phyloP scores from a whole-genome alignment of 2,329 filamentous ascomycete genomes.

The Ceratocystis harringtonii region DNA sequence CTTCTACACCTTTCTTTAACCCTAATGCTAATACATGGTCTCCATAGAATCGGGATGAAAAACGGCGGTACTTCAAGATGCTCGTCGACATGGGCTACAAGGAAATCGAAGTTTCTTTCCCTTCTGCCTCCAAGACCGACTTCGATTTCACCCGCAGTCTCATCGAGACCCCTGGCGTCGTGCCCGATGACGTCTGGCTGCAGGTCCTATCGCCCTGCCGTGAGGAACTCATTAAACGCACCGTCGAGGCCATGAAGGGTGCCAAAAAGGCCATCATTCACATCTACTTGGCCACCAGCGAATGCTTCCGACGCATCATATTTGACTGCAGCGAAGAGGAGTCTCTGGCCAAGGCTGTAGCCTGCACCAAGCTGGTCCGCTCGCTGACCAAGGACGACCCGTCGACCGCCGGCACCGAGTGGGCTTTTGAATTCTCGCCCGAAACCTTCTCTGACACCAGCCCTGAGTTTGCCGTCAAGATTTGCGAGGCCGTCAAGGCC shows the following conservation, averaged over 20 bases:
- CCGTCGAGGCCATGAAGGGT: conserved; percentile 75
- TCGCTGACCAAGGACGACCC: conserved; percentile 76
- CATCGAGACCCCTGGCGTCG: conserved; percentile 66
- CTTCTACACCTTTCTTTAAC: background rate
- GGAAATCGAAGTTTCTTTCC: conserved; percentile 94
- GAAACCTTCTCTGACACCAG: conserved; percentile 85
- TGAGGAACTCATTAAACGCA: conserved; percentile 76
- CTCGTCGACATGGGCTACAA: conserved; percentile 86
- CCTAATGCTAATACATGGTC: background rate
- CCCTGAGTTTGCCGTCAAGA: conserved; percentile 63
- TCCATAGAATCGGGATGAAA: conserved; percentile 73
- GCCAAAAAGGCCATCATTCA: conserved; percentile 90
- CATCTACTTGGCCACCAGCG: conserved; percentile 90
- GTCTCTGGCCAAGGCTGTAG: conserved; percentile 64
- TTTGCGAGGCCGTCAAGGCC: conserved; percentile 86
- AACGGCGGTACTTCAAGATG: conserved; percentile 92
- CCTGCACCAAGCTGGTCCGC: conserved; percentile 72
- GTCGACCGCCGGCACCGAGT: conserved; percentile 41
- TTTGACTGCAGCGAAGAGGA: conserved; percentile 79
- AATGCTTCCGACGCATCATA: conserved; percentile 83
- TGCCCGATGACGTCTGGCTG: conserved; percentile 80
- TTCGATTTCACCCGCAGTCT: conserved; percentile 80
- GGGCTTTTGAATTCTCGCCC: conserved; percentile 71
- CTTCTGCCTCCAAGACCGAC: conserved; percentile 85
- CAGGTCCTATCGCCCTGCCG: conserved; percentile 88